Evolutionary conservation across 176 grass and related monocot genomes (phyloP).

Genomic region (Paspalum notatum): DNA sequence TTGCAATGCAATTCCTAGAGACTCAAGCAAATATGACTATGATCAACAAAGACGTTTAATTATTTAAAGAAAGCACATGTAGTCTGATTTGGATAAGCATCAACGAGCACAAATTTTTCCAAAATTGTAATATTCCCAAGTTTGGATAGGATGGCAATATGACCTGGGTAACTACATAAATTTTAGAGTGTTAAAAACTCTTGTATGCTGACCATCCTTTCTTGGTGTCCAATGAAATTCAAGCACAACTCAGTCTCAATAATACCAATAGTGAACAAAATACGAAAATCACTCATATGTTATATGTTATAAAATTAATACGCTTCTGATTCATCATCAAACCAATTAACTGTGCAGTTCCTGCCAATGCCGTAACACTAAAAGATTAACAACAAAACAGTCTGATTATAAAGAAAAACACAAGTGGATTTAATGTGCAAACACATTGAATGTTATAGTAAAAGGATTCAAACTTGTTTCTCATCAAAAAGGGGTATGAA

Average conservation of each 20-base stretch:
- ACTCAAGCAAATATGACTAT: constrained; percentile 21
- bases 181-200: background rate
- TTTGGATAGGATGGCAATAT: background rate
- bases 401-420: constrained; percentile 24
- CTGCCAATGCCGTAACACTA: background rate
- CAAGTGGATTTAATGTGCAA: background rate
- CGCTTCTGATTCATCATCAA: background rate
- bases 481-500: constrained; percentile 14
- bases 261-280: constrained; percentile 8
- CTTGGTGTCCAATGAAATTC: background rate
- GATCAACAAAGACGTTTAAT: constrained; percentile 13
- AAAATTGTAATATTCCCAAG: background rate
- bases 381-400: background rate
- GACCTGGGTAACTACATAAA: background rate
- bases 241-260: background rate
- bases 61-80: background rate
- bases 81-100: constrained; percentile 3
- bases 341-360: constrained; percentile 15
- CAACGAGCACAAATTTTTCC: background rate
- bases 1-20: constrained; percentile 6
- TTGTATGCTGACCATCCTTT: constrained; percentile 18
- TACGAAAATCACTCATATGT: background rate
- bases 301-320: constrained; percentile 7
- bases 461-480: background rate
- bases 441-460: constrained; percentile 13